Evolutionary conservation across 495 filamentous ascomycete genomes (phyloP), one percentile per base, ranked within the genome.

Genomic region (Penicillium antarcticum): DNA sequence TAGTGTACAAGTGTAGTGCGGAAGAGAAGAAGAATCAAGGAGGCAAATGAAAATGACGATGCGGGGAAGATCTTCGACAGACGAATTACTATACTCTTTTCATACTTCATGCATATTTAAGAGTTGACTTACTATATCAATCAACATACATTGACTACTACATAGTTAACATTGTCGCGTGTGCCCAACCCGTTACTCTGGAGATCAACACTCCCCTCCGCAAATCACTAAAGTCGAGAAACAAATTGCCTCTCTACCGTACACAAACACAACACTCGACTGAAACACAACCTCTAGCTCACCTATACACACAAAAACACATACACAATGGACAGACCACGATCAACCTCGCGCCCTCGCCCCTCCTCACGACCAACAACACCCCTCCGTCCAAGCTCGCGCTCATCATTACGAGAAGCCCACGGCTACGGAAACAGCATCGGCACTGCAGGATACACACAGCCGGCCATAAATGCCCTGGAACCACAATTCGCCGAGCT

Each of bases 401-500:
- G 94, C 23, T 89, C 88, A 18, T 96, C 90, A 10, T 77, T 96
- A 40, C 87, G 89, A 59, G 87, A 89, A 52, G 75, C 78, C 26
- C 78, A 85, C 42, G 83, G 80, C 40, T 73, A 79, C 60, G 75
- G 77, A 26, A 56, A 57, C 34, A 69, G 63, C 48, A 68, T 72
- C 57, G 62, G 69, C 34, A 63, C 61, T 48, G 51, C 66, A 26
- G 64, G 69, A 48, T 72, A 84, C 42, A 82, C 79, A 4, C 70
- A 83, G 12, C 84, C 86, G 56, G 91, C 92, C 4, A 83, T 97
- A 51, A 89, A 92, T 57, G 71, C 78, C 7, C 80, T 97, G 51
- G 89, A 96, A 65, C 88, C 88, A 0, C 85, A 87, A 10, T 97
- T 97, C 62, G 92, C 91, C 24, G 94, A 98, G 70, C 76, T 98